A percentile compares a stretch with the other conserved stretches of the same genome.
phyloP scores from a whole-genome alignment of 345 rosid species.

The Trapa bicornis region DNA sequence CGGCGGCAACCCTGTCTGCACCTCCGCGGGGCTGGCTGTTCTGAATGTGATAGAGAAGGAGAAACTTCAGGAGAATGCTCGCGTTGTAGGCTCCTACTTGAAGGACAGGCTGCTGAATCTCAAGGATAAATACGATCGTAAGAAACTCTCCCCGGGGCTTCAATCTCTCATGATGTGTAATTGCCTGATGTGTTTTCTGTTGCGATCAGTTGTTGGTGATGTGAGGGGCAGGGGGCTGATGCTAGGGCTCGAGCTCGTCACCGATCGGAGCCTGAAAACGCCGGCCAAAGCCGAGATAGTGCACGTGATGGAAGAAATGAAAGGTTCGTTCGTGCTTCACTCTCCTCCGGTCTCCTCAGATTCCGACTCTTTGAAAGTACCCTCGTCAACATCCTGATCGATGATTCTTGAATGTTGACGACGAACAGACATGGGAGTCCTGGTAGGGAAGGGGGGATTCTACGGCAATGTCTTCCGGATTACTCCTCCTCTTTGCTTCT shows the following conservation, averaged over 20 bases:
- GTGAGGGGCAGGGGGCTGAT: constrained; percentile 88
- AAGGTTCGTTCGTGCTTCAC: constrained; percentile 49
- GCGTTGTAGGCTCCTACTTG: constrained; percentile 63
- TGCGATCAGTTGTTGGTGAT: constrained; percentile 67
- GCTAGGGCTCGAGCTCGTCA: constrained; percentile 92
- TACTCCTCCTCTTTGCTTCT: constrained; percentile 91
- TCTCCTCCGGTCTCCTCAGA: background rate
- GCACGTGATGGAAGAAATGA: constrained; percentile 79
- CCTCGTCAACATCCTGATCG: background rate
- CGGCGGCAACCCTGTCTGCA: constrained; percentile 82
- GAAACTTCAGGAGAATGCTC: constrained; percentile 77
- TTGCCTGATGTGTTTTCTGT: background rate
- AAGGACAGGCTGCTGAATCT: constrained; percentile 58
- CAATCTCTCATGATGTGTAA: background rate
- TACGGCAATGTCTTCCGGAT: constrained; percentile 83
- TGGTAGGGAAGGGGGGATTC: constrained; percentile 77
- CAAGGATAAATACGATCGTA: constrained; percentile 72
- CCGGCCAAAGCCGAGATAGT: constrained; percentile 71
- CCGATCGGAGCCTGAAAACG: constrained; percentile 61
- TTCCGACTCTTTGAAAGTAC: background rate
- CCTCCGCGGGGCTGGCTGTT: constrained; percentile 87
- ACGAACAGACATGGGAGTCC: constrained; percentile 57
- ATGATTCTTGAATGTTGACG: background rate
- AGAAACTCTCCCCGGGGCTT: background rate
- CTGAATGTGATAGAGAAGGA: constrained; percentile 83